phyloP scores from a whole-genome alignment of 139 green algal genomes.

The Chlorella sp. region DNA sequence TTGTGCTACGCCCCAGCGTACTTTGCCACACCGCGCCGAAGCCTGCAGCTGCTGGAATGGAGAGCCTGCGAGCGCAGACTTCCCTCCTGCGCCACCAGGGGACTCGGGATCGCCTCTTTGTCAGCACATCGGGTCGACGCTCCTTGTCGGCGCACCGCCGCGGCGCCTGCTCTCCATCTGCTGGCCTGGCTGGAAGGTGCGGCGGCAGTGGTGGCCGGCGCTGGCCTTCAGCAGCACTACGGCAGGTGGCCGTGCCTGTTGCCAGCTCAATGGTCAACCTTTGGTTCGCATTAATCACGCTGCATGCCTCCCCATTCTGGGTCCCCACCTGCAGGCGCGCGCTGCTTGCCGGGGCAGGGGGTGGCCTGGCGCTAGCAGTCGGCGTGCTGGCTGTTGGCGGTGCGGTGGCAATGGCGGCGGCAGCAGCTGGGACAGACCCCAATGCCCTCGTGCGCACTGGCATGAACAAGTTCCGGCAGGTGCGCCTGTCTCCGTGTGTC shows the following conservation, averaged over 20 bases:
- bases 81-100: background rate
- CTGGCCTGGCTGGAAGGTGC: background rate
- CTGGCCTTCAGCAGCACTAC: background rate
- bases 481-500: background rate
- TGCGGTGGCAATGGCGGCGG: conserved; percentile 1
- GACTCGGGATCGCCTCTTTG: background rate
- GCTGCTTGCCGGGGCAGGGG: background rate
- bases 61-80: background rate
- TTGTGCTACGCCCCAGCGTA: no score
- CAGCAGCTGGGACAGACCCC: background rate
- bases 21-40: no score
- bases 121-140: background rate
- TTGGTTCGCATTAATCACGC: background rate
- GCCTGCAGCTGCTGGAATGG: background rate
- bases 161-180: background rate
- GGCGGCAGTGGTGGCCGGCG: background rate
- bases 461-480: conserved; percentile 25
- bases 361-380: conserved; percentile 7
- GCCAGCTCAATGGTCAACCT: background rate
- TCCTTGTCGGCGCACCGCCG: background rate
- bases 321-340: background rate
- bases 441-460: conserved; percentile 11
- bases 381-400: conserved; percentile 1
- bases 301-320: background rate
- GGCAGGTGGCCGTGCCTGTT: background rate